phyloP scores from a whole-genome alignment of 2,329 filamentous ascomycete species.

The Hypoxylon sp. region DNA sequence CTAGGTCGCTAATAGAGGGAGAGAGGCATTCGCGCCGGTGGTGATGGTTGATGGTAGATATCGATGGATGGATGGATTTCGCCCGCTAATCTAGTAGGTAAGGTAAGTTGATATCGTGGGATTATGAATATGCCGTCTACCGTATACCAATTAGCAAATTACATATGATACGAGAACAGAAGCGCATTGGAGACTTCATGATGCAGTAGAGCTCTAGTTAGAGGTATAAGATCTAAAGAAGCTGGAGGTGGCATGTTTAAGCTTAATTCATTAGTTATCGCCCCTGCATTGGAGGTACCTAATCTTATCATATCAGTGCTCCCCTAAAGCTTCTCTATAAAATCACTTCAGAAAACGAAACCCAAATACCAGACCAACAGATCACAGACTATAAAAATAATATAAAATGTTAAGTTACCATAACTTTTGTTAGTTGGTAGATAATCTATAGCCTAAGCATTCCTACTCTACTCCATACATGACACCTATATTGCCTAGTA shows the following conservation, averaged over 20 bases:
- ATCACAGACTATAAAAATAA: not conserved
- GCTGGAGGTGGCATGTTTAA: slow-evolving; percentile 8
- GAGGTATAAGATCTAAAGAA: not conserved
- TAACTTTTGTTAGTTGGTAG: not conserved
- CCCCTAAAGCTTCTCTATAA: not conserved
- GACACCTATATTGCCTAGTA: too few species aligned
- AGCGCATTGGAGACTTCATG: slow-evolving; percentile 11
- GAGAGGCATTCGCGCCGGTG: slow-evolving; percentile 21
- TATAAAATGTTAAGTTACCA: not conserved
- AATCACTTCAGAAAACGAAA: not conserved
- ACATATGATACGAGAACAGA: not conserved
- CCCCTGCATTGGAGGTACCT: not conserved
- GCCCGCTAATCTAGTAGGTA: not conserved
- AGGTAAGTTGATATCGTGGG: not conserved
- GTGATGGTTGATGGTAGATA: not conserved
- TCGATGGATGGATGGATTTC: slow-evolving; percentile 3
- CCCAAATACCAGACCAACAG: not conserved
- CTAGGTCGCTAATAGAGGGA: not conserved
- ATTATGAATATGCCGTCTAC: slow-evolving; percentile 1
- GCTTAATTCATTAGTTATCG: slow-evolving; percentile 10
- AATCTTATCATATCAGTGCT: slow-evolving; percentile 24
- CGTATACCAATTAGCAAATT: not conserved
- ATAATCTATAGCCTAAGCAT: not conserved
- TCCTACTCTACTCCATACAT: not conserved
- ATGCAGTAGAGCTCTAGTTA: slow-evolving; percentile 2